Base-by-base conservation (phyloP, 306 rosid species). In the Prunus kanzakura region DNA sequence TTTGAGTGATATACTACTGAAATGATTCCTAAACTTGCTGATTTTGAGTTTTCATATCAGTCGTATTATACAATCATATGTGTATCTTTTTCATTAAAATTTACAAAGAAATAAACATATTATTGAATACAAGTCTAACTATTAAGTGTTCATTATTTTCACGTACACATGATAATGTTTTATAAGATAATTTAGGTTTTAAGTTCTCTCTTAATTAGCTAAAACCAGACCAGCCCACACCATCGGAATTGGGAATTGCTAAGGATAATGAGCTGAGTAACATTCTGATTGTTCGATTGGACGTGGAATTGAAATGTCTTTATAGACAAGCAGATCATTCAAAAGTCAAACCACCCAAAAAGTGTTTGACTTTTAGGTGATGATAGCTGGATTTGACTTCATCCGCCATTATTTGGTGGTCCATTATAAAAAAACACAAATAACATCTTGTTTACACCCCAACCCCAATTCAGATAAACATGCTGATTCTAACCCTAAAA, bases 351-450 rank as follows among this genome's bases (percentile, higher is more conserved):
- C 15, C 3, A 74, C 63, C 41, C 43, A 20, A 58, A 74, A 82
- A 54, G 13, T 16, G 6, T 11, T 64, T 74, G 83, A 78, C 86
- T 63, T 78, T 69, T 82, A 29, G 83, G 67, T 63, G 27, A 1
- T 54, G 38, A 11, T 32, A 74, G 77, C 82, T 78, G 79, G 72
- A 73, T 73, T 60, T 43, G 77, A 27, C 77, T 23, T 4, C 46
- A n/a, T 73, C 27, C 0, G 23, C 76, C 14, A 23, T 43, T 8
- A 22, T 32, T 52, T 8, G 19, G 23, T 8, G 55, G 76, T 15
- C 52, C 8, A 2, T 22, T 1, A 2, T 14, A 22, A 38, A 38
- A 18, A 4, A 55, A 12, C 56, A 41, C 4, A 14, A 57, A 9
- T 65, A 41, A 60, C 3, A 22, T 38, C 2, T 38, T 6, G 43